A percentile compares a stretch with the other conserved stretches of the same genome.
phyloP scores from a whole-genome alignment of 2,329 filamentous ascomycete genomes.

The Alternaria angustiovoidea region DNA sequence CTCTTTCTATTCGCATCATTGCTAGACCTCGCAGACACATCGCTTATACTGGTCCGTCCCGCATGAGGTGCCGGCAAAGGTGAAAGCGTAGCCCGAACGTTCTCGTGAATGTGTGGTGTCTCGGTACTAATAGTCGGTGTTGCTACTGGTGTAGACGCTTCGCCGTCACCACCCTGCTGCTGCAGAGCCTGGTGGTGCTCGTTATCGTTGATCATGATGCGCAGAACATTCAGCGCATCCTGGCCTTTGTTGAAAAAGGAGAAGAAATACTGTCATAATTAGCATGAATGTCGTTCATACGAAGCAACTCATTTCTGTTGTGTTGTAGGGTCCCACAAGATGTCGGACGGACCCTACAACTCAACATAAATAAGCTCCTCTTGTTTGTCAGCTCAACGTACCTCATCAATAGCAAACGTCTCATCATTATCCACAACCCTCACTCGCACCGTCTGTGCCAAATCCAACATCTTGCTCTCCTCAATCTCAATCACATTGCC shows the following conservation, averaged over 20 bases:
- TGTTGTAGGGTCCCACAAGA: too few species aligned
- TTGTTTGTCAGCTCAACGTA: constrained; percentile 44
- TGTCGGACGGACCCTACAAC: too few species aligned
- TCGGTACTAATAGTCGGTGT: constrained; percentile 32
- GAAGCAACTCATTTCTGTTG: too few species aligned
- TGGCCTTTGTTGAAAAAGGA: constrained; percentile 89
- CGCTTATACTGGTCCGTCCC: constrained; percentile 51
- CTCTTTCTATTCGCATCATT: constrained; percentile 43
- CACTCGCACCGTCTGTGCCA: constrained; percentile 93
- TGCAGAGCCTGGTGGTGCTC: constrained; percentile 49
- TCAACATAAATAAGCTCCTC: too few species aligned
- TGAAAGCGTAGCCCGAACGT: constrained; percentile 56
- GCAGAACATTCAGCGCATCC: constrained; percentile 82
- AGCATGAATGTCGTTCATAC: constrained; percentile 7
- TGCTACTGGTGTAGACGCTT: constrained; percentile 22
- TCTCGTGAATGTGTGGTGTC: constrained; percentile 44
- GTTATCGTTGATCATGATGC: constrained; percentile 73
- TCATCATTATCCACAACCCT: constrained; percentile 93
- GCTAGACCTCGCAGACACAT: constrained; percentile 54
- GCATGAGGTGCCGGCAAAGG: constrained; percentile 48
- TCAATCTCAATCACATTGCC: constrained; percentile 92
- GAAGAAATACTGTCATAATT: constrained; percentile 79
- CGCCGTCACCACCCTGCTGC: constrained; percentile 16
- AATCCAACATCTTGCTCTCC: constrained; percentile 87
- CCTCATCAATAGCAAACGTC: constrained; percentile 94